These are phyloP conservation scores for Echria macrotheca DNA, from an alignment of 495 filamentous ascomycete species.

Conservation along the genomic window DNA sequence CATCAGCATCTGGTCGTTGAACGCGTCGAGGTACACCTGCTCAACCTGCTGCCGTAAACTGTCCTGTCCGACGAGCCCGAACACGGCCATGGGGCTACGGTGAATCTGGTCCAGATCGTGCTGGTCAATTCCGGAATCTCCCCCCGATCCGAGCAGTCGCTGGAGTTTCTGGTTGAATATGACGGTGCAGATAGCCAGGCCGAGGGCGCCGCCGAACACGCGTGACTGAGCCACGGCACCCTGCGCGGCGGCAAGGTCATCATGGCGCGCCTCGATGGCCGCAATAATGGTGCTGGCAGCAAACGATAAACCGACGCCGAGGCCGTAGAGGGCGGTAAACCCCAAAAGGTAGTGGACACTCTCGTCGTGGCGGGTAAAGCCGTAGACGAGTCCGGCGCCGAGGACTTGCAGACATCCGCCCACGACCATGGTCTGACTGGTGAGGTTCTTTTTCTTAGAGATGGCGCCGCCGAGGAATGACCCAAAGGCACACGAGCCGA, in stretches of 20 bases:
- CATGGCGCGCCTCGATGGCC: slow-evolving; percentile 39
- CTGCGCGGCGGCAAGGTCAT: slow-evolving; percentile 49
- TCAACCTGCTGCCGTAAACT: slow-evolving; percentile 10
- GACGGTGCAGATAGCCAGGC: slow-evolving; percentile 43
- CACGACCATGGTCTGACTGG: slow-evolving; percentile 44
- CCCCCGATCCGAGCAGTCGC: slow-evolving; percentile 6
- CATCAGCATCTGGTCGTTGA: slow-evolving; percentile 21
- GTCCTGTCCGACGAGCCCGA: too few species aligned
- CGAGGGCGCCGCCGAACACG: slow-evolving; percentile 53
- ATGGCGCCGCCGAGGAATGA: slow-evolving; percentile 45
- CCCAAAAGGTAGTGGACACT: slow-evolving; percentile 38
- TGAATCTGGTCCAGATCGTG: slow-evolving; percentile 16
- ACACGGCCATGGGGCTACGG: not conserved
- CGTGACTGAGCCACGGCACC: slow-evolving; percentile 52
- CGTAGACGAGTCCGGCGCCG: slow-evolving; percentile 44
- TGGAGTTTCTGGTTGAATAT: slow-evolving; percentile 32
- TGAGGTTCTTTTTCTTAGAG: slow-evolving; percentile 42
- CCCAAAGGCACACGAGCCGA: slow-evolving; percentile 46
- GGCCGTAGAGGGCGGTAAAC: slow-evolving; percentile 50
- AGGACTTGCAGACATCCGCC: slow-evolving; percentile 47
- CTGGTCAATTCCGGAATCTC: slow-evolving; percentile 18
- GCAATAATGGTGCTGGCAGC: slow-evolving; percentile 47
- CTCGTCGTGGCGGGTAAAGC: slow-evolving; percentile 25
- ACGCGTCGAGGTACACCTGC: slow-evolving; percentile 18
- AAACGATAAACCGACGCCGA: slow-evolving; percentile 48